Conservation (phyloP, 495 filamentous ascomycete species). For the Chaetomium tenue region DNA sequence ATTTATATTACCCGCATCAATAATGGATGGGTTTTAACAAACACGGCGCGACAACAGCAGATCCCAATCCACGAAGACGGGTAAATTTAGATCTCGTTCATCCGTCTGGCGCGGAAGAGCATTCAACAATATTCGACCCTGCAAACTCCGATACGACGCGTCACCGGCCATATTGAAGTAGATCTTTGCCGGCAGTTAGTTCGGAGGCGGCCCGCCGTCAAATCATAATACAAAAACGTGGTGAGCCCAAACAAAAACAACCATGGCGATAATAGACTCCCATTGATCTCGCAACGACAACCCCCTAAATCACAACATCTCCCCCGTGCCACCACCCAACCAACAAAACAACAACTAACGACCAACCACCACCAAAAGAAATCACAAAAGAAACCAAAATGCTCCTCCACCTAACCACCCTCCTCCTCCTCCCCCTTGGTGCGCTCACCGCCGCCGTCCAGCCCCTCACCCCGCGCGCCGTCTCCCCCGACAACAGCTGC, state of each 20-base stretch:
- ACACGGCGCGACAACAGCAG: neutral
- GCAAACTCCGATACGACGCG: neutral
- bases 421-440: conserved; percentile 12
- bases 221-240: neutral
- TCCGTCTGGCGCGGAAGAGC: neutral
- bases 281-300: too few relatives aligned
- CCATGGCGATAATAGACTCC: neutral
- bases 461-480: conserved; percentile 13
- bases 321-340: neutral
- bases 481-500: conserved; percentile 40
- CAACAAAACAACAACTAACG: too few relatives aligned
- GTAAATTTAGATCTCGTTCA: conserved; percentile 7
- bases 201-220: neutral
- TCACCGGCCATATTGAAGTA: neutral
- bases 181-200: neutral
- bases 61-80: neutral
- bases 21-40: neutral
- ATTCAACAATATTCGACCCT: neutral
- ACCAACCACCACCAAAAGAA: neutral
- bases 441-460: neutral
- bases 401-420: conserved; percentile 1
- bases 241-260: neutral
- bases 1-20: neutral
- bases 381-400: neutral
- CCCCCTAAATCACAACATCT: too few relatives aligned